Conservation (phyloP, 768 basidiomycete species). For the Clavulina sp. region DNA sequence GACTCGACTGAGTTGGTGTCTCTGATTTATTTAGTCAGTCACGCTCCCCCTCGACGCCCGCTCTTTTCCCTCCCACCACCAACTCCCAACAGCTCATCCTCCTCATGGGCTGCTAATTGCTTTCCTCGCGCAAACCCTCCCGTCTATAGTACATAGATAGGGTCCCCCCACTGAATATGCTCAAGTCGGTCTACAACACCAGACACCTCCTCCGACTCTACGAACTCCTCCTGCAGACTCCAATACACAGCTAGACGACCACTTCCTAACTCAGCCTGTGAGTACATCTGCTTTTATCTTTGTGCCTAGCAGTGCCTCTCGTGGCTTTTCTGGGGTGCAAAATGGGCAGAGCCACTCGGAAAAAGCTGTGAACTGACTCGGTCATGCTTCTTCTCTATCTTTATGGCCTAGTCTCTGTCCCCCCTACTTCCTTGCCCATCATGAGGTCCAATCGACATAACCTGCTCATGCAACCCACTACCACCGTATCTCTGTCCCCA, state of each 20-base stretch:
- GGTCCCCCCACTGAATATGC: too few species aligned
- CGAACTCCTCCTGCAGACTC: background rate
- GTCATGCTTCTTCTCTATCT: background rate
- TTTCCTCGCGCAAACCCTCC: too few species aligned
- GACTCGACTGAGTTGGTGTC: too few species aligned
- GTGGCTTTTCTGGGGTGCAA: too few species aligned
- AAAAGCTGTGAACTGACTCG: background rate
- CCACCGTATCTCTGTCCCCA: background rate
- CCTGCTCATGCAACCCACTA: background rate
- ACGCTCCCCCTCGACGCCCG: too few species aligned
- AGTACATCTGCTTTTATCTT: too few species aligned
- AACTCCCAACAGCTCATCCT: too few species aligned
- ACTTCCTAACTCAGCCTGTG: background rate
- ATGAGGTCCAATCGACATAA: background rate
- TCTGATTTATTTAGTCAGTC: too few species aligned
- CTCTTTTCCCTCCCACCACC: too few species aligned
- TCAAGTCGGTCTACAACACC: constrained; percentile 3
- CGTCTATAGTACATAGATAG: too few species aligned
- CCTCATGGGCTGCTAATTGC: too few species aligned
- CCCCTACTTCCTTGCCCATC: background rate
- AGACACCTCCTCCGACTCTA: constrained; percentile 4
- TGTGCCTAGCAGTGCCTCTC: too few species aligned
- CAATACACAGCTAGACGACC: background rate
- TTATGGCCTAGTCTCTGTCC: background rate
- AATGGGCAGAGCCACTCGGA: background rate